These are phyloP conservation scores for Zostera marina DNA, from an alignment of 116 monocot genomes.

Conservation along the genomic window DNA sequence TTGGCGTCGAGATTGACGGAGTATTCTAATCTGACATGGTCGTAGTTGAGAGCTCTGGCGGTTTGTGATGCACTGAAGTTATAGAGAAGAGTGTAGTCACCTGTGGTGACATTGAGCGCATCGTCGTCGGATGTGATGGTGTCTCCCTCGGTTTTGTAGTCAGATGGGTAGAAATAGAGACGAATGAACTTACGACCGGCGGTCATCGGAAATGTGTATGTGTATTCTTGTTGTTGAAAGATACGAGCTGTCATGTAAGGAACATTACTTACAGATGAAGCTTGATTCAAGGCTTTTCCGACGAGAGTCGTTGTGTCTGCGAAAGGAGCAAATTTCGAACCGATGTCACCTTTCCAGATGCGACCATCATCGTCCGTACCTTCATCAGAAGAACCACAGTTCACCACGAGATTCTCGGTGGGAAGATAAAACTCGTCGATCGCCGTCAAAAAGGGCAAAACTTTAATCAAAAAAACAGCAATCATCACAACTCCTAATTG, in stretches of 20 bases:
- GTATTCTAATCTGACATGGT: slow-evolving; percentile 34
- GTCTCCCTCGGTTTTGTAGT: slow-evolving; percentile 18
- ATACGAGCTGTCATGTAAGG: slow-evolving; percentile 59
- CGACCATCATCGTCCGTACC: slow-evolving; percentile 2
- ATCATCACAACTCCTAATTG: too few relatives aligned
- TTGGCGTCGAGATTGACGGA: slow-evolving; percentile 29
- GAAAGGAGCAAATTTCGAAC: slow-evolving; percentile 21
- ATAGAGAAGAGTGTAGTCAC: slow-evolving; percentile 29
- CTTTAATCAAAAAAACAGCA: too few relatives aligned
- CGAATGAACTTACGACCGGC: slow-evolving; percentile 68
- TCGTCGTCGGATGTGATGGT: slow-evolving; percentile 19
- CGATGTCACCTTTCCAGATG: slow-evolving; percentile 32
- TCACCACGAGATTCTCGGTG: slow-evolving; percentile 29
- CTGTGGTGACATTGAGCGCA: slow-evolving; percentile 31
- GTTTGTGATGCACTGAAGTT: slow-evolving; percentile 65
- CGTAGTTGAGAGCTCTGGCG: slow-evolving; percentile 26
- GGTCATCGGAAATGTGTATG: slow-evolving; percentile 69
- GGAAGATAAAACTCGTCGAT: neutral
- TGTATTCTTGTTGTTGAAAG: slow-evolving; percentile 47
- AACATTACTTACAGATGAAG: slow-evolving; percentile 14
- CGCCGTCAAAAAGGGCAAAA: neutral
- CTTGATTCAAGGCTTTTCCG: neutral
- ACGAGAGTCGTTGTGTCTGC: slow-evolving; percentile 2
- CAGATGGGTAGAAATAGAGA: slow-evolving; percentile 67
- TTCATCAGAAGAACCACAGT: slow-evolving; percentile 34